These are phyloP conservation scores for Globisporangium alternatum DNA, from an alignment of 352 stramenopile genomes.

Conservation along the genomic window DNA sequence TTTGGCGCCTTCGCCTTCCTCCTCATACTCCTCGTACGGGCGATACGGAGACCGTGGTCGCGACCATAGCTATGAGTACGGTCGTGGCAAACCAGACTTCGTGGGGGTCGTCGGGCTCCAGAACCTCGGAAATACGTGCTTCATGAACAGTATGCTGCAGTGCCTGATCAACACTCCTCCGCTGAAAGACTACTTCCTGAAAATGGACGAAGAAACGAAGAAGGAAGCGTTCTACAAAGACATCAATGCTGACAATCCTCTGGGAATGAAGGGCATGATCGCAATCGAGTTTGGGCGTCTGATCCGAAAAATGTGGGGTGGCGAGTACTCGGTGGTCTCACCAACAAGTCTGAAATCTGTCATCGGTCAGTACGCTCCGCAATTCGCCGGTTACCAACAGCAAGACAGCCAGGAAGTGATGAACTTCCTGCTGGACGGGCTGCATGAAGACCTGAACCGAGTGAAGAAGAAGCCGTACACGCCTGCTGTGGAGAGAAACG, in stretches of 20 bases:
- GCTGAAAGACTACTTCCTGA: conserved; percentile 93
- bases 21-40: conserved; percentile 25
- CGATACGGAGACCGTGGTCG: conserved; percentile 30
- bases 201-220: conserved; percentile 51
- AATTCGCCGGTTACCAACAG: conserved; percentile 89
- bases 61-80: conserved; percentile 42
- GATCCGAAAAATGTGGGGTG: conserved; percentile 93
- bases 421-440: conserved; percentile 89
- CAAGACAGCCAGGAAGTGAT: conserved; percentile 93
- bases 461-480: conserved; percentile 84
- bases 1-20: conserved; percentile 10
- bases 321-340: conserved; percentile 81
- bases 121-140: conserved; percentile 83
- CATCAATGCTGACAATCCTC: conserved; percentile 95
- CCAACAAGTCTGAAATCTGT: conserved; percentile 79
- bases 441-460: conserved; percentile 91
- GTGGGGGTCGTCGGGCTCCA: conserved; percentile 71
- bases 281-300: conserved; percentile 94
- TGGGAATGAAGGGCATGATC: conserved; percentile 92
- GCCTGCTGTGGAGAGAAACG: conserved; percentile 62
- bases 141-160: conserved; percentile 85
- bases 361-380: conserved; percentile 83
- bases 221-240: conserved; percentile 54
- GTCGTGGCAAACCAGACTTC: conserved; percentile 48
- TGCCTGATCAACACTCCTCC: conserved; percentile 93